phyloP scores from a whole-genome alignment of 2,329 filamentous ascomycete genomes.

The Drechmeria coniospora region DNA sequence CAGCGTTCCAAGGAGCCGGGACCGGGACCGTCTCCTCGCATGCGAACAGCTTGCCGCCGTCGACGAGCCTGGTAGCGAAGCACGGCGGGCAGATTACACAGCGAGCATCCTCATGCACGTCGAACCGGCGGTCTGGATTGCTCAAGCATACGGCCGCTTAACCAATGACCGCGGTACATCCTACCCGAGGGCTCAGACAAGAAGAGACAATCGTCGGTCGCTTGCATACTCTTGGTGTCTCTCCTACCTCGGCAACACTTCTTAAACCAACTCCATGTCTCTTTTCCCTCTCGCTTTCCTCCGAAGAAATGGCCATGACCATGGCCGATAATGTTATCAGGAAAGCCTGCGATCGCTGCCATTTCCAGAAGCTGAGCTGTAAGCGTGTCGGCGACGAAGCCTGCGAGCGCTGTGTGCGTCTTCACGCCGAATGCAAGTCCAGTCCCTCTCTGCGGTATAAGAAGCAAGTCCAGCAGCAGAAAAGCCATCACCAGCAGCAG shows the following conservation, averaged over 20 bases:
- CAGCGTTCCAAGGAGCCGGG: background rate
- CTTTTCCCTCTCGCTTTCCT: conserved; percentile 8
- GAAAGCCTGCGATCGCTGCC: conserved; percentile 31
- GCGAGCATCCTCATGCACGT: background rate
- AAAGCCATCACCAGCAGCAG: conserved; percentile 7
- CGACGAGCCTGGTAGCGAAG: no score
- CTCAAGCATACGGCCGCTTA: conserved; percentile 2
- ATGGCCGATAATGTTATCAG: conserved; percentile 24
- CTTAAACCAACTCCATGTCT: conserved; percentile 16
- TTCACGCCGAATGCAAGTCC: conserved; percentile 26
- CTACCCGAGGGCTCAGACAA: conserved; percentile 2
- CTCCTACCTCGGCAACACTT: conserved; percentile 9
- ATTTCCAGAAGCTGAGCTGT: conserved; percentile 30
- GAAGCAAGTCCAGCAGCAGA: conserved; percentile 17
- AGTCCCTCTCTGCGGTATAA: conserved; percentile 25
- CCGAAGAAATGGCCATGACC: conserved; percentile 13
- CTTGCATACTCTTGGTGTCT: conserved; percentile 4
- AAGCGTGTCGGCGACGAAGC: conserved; percentile 23
- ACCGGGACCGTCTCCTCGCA: background rate
- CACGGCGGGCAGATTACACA: no score
- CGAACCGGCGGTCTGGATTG: conserved; percentile 5
- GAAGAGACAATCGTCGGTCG: conserved; percentile 1
- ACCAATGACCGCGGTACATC: conserved; percentile 4
- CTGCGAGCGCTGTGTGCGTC: conserved; percentile 26
- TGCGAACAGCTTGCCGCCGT: no score